Base-by-base conservation (phyloP, 1,284 basidiomycete species). In the Butyriboletus appendiculatus region DNA sequence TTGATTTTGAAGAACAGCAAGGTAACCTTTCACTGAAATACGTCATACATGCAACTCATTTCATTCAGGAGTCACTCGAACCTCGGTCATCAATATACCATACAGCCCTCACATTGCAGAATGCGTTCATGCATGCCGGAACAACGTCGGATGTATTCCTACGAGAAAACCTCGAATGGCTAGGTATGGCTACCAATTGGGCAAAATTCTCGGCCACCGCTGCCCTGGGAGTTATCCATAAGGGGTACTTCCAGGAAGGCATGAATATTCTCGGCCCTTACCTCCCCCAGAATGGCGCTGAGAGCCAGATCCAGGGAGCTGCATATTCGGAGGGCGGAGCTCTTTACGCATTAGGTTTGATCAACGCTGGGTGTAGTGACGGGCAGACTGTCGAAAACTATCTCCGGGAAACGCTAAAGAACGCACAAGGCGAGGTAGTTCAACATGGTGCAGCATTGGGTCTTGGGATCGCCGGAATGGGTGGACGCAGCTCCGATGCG, bases 131-230 rank as follows among this genome's bases (percentile, higher is more conserved):
- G 83, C 88, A 96, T 69, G 88, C 95, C 24, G 96, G 96, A 44
- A 98, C 96, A 1, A 94, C 94, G 0, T 95, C 94, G 3, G 96
- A 98, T 64, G 71, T 82, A 35, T 98, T 98, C 79, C 76, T 98
- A 28, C 86, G 94, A 11, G 92, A 96, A 53, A 98, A 98, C 70
- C 81, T 98, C 44, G 95, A 96, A 69, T 98, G 94, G 94, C 82
- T 98, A 2, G 90, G 85, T 24, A 81, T 92, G 56, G 96, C 96
- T 3, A 90, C 88, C 39, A 97, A 98, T 70, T 98, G 96, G 96
- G 92, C 93, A 41, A 98, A 98, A 68, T 98, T 98, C 75, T 92
- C 93, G 9, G 92, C 95, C 3, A 97, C 96, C 8, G 94, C 95
- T 24, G 94, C 91, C 9, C 84, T 98, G 24, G 96, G 96, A 62